Evolutionary conservation across 2,329 filamentous ascomycete genomes (phyloP).

Genomic region (Ophiobolus disseminans): DNA sequence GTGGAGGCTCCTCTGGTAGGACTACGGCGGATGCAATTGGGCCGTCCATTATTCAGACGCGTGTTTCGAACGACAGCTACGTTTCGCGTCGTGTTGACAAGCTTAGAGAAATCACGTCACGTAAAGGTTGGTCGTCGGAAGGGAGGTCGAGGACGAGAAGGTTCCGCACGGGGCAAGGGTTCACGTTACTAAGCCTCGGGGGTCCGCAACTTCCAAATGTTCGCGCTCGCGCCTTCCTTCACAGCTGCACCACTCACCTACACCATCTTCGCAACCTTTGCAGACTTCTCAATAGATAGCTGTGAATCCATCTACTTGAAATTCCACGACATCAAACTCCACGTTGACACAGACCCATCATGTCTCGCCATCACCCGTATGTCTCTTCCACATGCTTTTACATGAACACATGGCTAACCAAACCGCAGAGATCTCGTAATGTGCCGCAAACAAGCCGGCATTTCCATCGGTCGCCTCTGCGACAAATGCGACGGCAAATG

Average conservation of each 20-base stretch:
- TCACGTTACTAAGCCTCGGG: constrained; percentile 18
- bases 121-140: neutral
- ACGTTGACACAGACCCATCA: constrained; percentile 50
- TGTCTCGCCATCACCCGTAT: constrained; percentile 95
- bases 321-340: neutral
- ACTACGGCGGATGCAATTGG: constrained; percentile 63
- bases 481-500: constrained; percentile 99
- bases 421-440: constrained; percentile 85
- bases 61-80: neutral
- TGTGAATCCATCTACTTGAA: neutral
- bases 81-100: neutral
- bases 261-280: constrained; percentile 2
- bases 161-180: constrained; percentile 35
- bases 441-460: constrained; percentile 98
- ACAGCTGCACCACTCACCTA: constrained; percentile 1
- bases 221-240: constrained; percentile 1
- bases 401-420: constrained; percentile 26
- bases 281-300: neutral
- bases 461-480: constrained; percentile 97
- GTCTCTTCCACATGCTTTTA: constrained; percentile 40
- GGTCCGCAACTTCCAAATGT: constrained; percentile 20
- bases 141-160: constrained; percentile 14
- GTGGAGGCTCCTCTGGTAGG: constrained; percentile 53
- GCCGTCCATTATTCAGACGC: constrained; percentile 40
- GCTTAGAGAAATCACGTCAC: neutral